phyloP scores from a whole-genome alignment of 331 rosid species.

The Malus hybrid region DNA sequence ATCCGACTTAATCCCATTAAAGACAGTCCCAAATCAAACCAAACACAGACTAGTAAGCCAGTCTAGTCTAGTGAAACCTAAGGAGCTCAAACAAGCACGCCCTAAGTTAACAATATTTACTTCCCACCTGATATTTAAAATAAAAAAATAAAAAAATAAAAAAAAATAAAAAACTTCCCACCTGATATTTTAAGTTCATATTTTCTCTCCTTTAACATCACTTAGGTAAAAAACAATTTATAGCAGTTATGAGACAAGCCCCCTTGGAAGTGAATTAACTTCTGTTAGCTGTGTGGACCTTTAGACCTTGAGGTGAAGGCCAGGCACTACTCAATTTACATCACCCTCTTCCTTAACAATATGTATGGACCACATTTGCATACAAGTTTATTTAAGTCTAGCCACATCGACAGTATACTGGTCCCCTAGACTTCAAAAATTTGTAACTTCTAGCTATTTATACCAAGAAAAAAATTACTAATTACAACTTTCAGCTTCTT shows the following conservation, averaged over 20 bases:
- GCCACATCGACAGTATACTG: neutral
- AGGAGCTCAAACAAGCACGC: too few species aligned
- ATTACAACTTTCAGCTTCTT: neutral
- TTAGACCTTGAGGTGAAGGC: neutral
- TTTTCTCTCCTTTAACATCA: too few species aligned
- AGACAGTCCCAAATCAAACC: too few species aligned
- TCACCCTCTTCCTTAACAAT: neutral
- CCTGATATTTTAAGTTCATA: too few species aligned
- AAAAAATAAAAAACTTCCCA: too few species aligned
- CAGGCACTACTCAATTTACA: conserved; percentile 3
- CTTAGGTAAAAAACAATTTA: too few species aligned
- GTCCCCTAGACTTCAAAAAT: neutral
- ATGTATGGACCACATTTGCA: neutral
- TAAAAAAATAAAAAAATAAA: too few species aligned
- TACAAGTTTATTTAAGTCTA: neutral
- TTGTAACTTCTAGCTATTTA: neutral
- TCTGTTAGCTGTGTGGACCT: neutral
- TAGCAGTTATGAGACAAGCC: neutral
- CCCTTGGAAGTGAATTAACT: neutral
- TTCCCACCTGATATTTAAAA: too few species aligned
- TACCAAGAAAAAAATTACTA: neutral
- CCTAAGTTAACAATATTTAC: too few species aligned
- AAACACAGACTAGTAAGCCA: too few species aligned
- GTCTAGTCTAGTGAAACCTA: too few species aligned
- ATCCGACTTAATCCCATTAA: too few species aligned